Conservation (phyloP, 139 green algal genomes). For the Chloropicon primus region DNA sequence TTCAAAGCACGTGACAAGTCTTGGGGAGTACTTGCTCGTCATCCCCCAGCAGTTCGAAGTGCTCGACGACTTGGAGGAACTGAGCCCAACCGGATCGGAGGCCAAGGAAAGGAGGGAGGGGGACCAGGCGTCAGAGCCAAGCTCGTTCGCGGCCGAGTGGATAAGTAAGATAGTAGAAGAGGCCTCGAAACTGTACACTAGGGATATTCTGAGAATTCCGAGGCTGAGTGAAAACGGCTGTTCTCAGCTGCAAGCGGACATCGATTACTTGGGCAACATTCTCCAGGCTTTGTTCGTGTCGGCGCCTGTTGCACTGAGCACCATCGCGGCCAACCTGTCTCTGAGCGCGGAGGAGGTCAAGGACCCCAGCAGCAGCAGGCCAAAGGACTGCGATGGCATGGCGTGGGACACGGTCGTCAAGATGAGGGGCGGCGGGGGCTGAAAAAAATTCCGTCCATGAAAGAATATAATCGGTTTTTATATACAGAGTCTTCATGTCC, state of each 20-base stretch:
- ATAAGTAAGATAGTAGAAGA: background rate
- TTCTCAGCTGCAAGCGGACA: background rate
- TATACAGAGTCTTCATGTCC: no score
- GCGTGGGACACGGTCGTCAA: background rate
- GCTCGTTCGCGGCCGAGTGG: background rate
- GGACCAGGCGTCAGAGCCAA: background rate
- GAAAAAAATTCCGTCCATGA: background rate
- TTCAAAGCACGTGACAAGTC: background rate
- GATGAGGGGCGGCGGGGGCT: background rate
- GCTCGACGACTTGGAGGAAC: background rate
- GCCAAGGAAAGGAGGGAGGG: background rate
- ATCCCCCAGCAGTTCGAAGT: background rate
- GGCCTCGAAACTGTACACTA: background rate
- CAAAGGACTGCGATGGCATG: background rate
- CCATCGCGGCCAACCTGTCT: background rate
- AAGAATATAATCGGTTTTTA: background rate
- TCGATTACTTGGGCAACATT: background rate
- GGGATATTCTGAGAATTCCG: background rate
- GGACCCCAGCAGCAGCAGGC: background rate
- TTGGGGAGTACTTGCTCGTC: background rate
- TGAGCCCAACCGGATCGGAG: background rate
- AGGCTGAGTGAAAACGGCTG: background rate
- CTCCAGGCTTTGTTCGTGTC: background rate
- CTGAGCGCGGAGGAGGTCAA: background rate
- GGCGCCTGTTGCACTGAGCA: background rate